Evolutionary conservation across 495 filamentous ascomycete species (phyloP).

Genomic region (Darksidea phi): DNA sequence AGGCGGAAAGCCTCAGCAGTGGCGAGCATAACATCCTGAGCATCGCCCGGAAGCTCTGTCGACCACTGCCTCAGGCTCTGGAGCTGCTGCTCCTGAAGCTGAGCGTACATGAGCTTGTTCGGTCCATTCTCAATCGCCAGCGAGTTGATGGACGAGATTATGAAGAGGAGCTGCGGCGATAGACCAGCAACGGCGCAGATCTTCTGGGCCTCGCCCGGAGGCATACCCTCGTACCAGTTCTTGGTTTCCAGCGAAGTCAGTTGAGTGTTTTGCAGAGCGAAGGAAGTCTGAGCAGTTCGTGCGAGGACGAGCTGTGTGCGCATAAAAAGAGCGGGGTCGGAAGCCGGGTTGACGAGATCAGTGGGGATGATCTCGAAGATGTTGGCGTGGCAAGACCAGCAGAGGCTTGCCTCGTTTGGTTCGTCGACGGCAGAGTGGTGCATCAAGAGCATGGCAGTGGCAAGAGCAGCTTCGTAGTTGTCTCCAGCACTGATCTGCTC

Average conservation of each 20-base stretch:
- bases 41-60: conserved; percentile 10
- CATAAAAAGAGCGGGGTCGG: conserved; percentile 27
- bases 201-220: conserved; percentile 19
- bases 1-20: conserved; percentile 28
- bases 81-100: conserved; percentile 21
- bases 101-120: conserved; percentile 23
- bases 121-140: conserved; percentile 18
- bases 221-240: conserved; percentile 23
- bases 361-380: conserved; percentile 27
- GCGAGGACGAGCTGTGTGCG: conserved; percentile 24
- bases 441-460: conserved; percentile 31
- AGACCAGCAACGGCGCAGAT: conserved; percentile 25
- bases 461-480: conserved; percentile 20
- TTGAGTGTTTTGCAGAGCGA: conserved; percentile 15
- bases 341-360: conserved; percentile 14
- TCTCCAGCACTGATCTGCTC: conserved; percentile 27
- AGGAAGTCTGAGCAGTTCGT: conserved; percentile 21
- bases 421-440: conserved; percentile 28
- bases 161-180: conserved; percentile 28
- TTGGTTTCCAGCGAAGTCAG: conserved; percentile 23
- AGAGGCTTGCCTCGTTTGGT: conserved; percentile 22
- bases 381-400: conserved; percentile 30
- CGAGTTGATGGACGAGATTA: conserved; percentile 27
- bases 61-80: conserved; percentile 27
- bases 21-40: conserved; percentile 19